Conservation (phyloP, 306 rosid genomes). For the Prunus mume region DNA sequence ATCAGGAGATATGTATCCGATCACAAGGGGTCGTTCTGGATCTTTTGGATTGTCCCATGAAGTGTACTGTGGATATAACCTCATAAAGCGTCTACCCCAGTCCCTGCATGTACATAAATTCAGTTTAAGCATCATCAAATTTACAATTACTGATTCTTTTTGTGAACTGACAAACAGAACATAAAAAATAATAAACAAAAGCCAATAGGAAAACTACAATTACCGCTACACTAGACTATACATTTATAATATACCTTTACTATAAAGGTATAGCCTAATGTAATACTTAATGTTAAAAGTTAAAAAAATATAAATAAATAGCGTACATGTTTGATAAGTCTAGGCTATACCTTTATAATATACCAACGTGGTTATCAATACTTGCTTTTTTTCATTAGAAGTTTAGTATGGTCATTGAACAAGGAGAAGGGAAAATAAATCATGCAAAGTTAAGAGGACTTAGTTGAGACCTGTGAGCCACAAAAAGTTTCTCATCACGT, state of each 20-base stretch:
- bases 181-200: background rate
- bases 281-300: background rate
- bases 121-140: constrained; percentile 1
- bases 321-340: background rate
- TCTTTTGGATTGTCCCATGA: constrained; percentile 89
- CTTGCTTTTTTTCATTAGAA: background rate
- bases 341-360: background rate
- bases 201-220: background rate
- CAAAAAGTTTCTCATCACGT: constrained; percentile 72
- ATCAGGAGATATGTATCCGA: constrained; percentile 97
- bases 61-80: constrained; percentile 65
- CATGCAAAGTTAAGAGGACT: constrained; percentile 22
- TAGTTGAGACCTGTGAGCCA: constrained; percentile 74
- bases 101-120: constrained; percentile 58
- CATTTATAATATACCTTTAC: background rate
- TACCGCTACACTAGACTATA: background rate
- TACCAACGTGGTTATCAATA: background rate
- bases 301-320: background rate
- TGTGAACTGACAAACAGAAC: background rate
- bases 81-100: constrained; percentile 94
- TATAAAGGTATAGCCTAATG: background rate
- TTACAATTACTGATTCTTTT: background rate
- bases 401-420: background rate
- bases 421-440: background rate
- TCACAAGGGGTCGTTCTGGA: constrained; percentile 83